phyloP scores from a whole-genome alignment of 2,329 filamentous ascomycete species.

The Fusarium brachygibbosum region DNA sequence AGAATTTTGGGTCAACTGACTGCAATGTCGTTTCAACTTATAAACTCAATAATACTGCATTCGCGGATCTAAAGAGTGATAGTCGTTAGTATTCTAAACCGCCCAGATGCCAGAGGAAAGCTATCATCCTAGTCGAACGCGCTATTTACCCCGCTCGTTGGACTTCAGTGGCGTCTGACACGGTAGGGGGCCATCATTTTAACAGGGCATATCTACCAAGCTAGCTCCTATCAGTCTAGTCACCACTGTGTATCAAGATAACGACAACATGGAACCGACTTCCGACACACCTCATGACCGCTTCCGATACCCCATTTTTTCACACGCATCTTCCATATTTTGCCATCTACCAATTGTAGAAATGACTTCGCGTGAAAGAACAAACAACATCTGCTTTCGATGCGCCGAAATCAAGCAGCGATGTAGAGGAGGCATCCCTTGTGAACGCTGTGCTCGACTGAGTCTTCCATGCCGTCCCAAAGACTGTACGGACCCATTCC shows the following conservation, averaged over 20 bases:
- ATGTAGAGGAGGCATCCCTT: constrained; percentile 5
- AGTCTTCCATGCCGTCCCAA: constrained; percentile 14
- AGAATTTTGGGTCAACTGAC: too few relatives aligned
- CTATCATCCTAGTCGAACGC: neutral
- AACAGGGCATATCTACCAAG: neutral
- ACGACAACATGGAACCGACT: constrained; percentile 9
- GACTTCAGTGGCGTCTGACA: constrained; percentile 2
- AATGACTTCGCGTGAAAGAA: neutral
- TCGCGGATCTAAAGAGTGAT: too few relatives aligned
- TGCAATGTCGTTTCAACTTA: too few relatives aligned
- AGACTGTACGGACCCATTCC: neutral
- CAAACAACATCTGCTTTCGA: neutral
- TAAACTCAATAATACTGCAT: too few relatives aligned
- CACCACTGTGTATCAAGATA: constrained; percentile 12
- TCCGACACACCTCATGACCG: constrained; percentile 8
- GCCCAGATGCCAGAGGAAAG: too few relatives aligned
- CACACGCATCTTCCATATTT: neutral
- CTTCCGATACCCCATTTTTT: constrained; percentile 18
- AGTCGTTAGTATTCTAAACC: too few relatives aligned
- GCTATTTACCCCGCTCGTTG: constrained; percentile 10
- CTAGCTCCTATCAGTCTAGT: constrained; percentile 16
- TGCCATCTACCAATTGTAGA: too few relatives aligned
- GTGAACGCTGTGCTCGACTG: constrained; percentile 5
- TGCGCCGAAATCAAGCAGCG: constrained; percentile 20
- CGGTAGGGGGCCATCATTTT: neutral